Evolutionary conservation across 2,329 filamentous ascomycete genomes (phyloP), one percentile per base, ranked within the genome.

Genomic region (Cladosporium cucumerinum): DNA sequence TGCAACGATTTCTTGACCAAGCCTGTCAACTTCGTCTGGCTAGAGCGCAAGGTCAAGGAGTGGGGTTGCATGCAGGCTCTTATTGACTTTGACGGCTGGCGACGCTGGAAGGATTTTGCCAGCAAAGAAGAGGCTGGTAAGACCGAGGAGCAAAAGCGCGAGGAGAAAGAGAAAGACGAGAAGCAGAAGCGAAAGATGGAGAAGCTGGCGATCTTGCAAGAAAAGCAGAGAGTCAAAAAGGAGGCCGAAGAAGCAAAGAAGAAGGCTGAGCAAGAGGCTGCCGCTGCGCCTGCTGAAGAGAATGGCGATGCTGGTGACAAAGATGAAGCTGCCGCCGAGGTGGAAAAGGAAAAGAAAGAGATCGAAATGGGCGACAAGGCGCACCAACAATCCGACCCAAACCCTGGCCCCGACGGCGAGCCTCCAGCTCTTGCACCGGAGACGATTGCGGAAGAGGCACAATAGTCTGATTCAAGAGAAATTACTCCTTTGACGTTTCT

Each of bases 21-120:
- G 92, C 95, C 95, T 23, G 94, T 99, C 70, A 96, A 96, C 76
- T 97, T 97, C 75, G 90, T 96, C 66, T 99, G 94, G 93, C 86
- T 99, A 28, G 92, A 97, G 77, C 88, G 94, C 65, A 99, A 99
- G 78, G 93, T 98, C 71, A 97, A 96, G 80, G 95, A 99, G 82
- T 99, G 95, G 95, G 95, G 95, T 64, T 98, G 95, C 81, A 99
- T 99, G 95, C 95, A 98, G 81, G 95, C 95, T 11, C 85, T 99
- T 26, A 98, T 99, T 73, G 95, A 99, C 80, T 98, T 95, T 76
- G 94, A 98, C 76, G 95, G 95, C 67, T 99, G 95, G 95, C 87
- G 93, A 63, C 92, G 92, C 78, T 99, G 95, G 95, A 97, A 97
- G 77, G 91, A 95, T 73, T 94, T 91, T 74, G 79, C 78, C 66